These are phyloP conservation scores for Aureobasidium mangrovei DNA, from an alignment of 2,329 filamentous ascomycete species.

Conservation along the genomic window DNA sequence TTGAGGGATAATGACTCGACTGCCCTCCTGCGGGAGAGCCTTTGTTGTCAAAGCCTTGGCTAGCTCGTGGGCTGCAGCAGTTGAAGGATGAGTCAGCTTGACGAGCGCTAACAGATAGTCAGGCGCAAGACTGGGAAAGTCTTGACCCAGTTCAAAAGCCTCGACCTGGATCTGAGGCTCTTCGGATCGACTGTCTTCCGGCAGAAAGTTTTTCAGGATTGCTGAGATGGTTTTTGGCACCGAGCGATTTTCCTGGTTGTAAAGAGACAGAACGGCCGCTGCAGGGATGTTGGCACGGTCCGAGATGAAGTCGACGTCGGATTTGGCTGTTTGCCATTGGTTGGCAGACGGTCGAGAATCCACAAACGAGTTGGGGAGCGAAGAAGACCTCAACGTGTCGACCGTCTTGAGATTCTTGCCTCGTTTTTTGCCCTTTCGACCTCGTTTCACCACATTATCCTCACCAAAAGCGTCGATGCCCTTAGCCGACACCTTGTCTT, in stretches of 20 bases:
- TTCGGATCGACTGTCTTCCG: slow-evolving; percentile 32
- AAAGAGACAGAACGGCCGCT: slow-evolving; percentile 45
- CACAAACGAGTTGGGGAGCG: slow-evolving; percentile 22
- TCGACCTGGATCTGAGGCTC: slow-evolving; percentile 39
- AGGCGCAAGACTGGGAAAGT: slow-evolving; percentile 45
- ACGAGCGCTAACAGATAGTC: slow-evolving; percentile 46
- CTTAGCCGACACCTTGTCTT: slow-evolving; percentile 44
- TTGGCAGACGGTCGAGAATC: slow-evolving; percentile 31
- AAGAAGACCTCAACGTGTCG: slow-evolving; percentile 19
- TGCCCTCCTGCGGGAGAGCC: slow-evolving; percentile 24
- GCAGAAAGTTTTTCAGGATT: slow-evolving; percentile 33
- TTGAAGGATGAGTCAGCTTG: slow-evolving; percentile 48
- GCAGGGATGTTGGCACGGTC: slow-evolving; percentile 41
- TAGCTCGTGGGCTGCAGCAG: slow-evolving; percentile 50
- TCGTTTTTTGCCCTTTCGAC: slow-evolving; percentile 39
- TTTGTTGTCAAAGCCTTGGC: slow-evolving; percentile 44
- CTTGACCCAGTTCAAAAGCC: slow-evolving; percentile 44
- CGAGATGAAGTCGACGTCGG: slow-evolving; percentile 52
- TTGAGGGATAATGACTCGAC: slow-evolving; percentile 40
- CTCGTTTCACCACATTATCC: slow-evolving; percentile 39
- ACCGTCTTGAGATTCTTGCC: slow-evolving; percentile 28
- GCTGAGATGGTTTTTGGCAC: slow-evolving; percentile 46
- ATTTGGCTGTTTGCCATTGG: slow-evolving; percentile 49
- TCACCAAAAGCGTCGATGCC: slow-evolving; percentile 76
- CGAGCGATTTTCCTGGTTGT: slow-evolving; percentile 50